Percentiles rank a stretch among this genome's conserved stretches.
phyloP scores from a whole-genome alignment of 1,139 yeast species.

The Blastobotrys malaysiensis region DNA sequence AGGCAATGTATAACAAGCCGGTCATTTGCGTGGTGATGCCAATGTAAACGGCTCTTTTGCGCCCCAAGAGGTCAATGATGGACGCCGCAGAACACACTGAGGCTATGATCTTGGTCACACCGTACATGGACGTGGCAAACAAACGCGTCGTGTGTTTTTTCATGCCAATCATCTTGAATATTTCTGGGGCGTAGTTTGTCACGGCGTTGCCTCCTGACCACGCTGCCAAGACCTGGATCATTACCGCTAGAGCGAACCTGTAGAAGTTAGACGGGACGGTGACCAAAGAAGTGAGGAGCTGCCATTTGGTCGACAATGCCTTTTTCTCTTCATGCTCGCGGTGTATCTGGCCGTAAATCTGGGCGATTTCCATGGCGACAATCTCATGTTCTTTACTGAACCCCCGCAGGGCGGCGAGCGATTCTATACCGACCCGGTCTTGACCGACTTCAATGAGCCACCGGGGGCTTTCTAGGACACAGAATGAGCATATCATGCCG shows the following conservation, averaged over 20 bases:
- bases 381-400: constrained; percentile 1
- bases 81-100: constrained; percentile 43
- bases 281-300: constrained; percentile 1
- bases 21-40: constrained; percentile 39
- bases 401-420: constrained; percentile 42
- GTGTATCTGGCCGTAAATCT: constrained; percentile 8
- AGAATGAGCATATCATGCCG: constrained; percentile 38
- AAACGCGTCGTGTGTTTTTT: constrained; percentile 28
- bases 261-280: constrained; percentile 17
- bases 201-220: constrained; percentile 61
- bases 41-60: constrained; percentile 42
- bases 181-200: constrained; percentile 48
- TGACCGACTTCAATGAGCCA: constrained; percentile 39
- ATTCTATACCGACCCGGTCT: constrained; percentile 37
- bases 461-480: constrained; percentile 46
- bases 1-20: constrained; percentile 38
- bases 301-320: not conserved
- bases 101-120: constrained; percentile 43
- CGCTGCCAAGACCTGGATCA: constrained; percentile 51
- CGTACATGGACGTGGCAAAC: constrained; percentile 46
- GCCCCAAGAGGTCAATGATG: constrained; percentile 44
- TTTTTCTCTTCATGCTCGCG: constrained; percentile 1
- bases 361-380: constrained; percentile 3
- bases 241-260: constrained; percentile 42
- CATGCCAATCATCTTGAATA: constrained; percentile 50